Conservation (phyloP, 148 eudicot species). For the Gaultheria prostrata region DNA sequence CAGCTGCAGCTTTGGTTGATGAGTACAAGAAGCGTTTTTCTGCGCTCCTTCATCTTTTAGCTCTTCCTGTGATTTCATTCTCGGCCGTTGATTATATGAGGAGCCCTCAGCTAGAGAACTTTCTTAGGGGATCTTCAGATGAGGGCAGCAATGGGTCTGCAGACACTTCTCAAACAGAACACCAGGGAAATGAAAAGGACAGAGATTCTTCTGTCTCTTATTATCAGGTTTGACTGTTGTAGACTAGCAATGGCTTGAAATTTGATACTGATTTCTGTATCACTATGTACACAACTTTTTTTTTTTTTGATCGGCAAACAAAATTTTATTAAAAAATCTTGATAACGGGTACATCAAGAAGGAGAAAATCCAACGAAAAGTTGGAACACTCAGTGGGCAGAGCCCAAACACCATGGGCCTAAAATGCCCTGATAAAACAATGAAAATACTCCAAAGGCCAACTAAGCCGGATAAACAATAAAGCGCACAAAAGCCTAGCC, state of each 20-base stretch:
- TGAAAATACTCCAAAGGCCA: no score
- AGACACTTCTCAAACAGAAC: slow-evolving; percentile 40
- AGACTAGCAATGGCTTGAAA: not conserved
- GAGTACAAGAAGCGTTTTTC: slow-evolving; percentile 63
- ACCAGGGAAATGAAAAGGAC: slow-evolving; percentile 33
- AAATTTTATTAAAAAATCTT: no score
- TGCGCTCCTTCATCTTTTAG: slow-evolving; percentile 55
- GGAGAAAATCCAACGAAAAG: no score
- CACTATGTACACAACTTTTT: not conserved
- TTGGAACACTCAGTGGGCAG: no score
- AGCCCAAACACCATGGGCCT: no score
- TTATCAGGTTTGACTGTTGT: slow-evolving; percentile 58
- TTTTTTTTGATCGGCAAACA: no score
- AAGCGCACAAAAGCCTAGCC: no score
- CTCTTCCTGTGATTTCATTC: slow-evolving; percentile 68
- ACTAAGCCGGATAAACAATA: no score
- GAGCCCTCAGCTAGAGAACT: slow-evolving; percentile 59
- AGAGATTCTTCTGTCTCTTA: slow-evolving; percentile 46
- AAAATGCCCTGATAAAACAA: no score
- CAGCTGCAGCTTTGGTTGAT: slow-evolving; percentile 56
- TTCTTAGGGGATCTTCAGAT: slow-evolving; percentile 48
- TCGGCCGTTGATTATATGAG: slow-evolving; percentile 51
- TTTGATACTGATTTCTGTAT: not conserved
- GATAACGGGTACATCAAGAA: no score
- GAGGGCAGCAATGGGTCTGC: slow-evolving; percentile 38